Conservation (phyloP, 176 grass and related monocot species). For the Olyra latifolia region DNA sequence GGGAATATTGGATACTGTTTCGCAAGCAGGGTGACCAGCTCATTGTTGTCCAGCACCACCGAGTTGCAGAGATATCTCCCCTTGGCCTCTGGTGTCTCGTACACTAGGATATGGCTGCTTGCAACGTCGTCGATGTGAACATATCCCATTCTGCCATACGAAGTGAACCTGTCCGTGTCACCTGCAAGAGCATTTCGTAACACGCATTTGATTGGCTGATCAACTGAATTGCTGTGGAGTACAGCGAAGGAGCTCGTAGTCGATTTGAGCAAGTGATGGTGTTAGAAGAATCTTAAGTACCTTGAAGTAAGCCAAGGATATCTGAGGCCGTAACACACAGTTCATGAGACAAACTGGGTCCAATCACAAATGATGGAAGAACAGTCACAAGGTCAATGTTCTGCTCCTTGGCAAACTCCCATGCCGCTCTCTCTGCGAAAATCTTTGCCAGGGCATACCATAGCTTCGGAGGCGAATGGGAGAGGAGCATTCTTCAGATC, state of each 20-base stretch:
- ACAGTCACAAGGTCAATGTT: slow-evolving; percentile 79
- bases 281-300: slow-evolving; percentile 24
- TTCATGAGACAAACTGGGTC: slow-evolving; percentile 69
- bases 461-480: slow-evolving; percentile 38
- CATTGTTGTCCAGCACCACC: slow-evolving; percentile 62
- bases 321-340: slow-evolving; percentile 77
- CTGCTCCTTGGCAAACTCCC: slow-evolving; percentile 85
- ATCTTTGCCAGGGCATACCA: slow-evolving; percentile 93
- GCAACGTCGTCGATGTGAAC: slow-evolving; percentile 91
- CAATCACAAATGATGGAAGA: slow-evolving; percentile 80
- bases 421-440: slow-evolving; percentile 85
- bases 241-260: neutral
- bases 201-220: neutral
- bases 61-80: slow-evolving; percentile 89
- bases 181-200: slow-evolving; percentile 45
- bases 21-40: slow-evolving; percentile 51
- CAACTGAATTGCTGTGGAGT: neutral
- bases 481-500: neutral
- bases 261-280: neutral
- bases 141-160: slow-evolving; percentile 89
- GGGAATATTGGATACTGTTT: slow-evolving; percentile 74
- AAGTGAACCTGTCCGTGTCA: slow-evolving; percentile 68
- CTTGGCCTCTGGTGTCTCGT: slow-evolving; percentile 55
- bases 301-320: slow-evolving; percentile 76
- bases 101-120: slow-evolving; percentile 77